Base-by-base conservation (phyloP, 2,329 filamentous ascomycete species). In the Claviceps sp. region DNA sequence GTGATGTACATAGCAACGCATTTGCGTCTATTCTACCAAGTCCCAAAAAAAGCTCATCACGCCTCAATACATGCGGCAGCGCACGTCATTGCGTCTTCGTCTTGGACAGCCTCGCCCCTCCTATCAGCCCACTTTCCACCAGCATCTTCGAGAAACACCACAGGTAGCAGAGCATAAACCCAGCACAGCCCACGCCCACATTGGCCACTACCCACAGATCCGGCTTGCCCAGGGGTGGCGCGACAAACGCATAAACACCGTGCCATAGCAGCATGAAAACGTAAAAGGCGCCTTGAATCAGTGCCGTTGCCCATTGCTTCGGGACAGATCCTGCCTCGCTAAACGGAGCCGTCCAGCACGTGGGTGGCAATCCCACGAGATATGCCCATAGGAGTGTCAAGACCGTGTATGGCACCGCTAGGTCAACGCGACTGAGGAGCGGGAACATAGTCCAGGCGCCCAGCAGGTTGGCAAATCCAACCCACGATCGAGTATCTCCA, bases 201-300 rank as follows among this genome's bases (percentile, higher is more conserved):
- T 98, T 98, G 13, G 82, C 77, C 2, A 98, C 90, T 3, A 94
- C 84, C 91, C 91, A 98, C 1, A 98, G 71, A 70, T 98, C 93
- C 0, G 93, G 93, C 68, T 95, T 96, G 53, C 77, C 75, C 0
- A 71, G 60, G 4, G 91, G 90, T 14, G 90, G 82, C 10, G 67
- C 55, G 1, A 89, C 69, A 55, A 82, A 81, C 1, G 77, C 77
- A 59, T 95, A 88, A 0, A 81, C 70, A 13, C 87, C 67, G 66
- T 98, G 93, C 89, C 93, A 96, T 14, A 68, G 75, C 14, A 81
- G 72, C 84, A 96, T 95, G 37, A 73, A 74, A 4, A 81, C 57
- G 62, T 97, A 97, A 59, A 93, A 90, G 13, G 73, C 69, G 13
- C 81, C 66, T 62, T 98, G 93, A 4, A 95, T 60, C 4, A 91